Percentiles rank a stretch among this genome's conserved stretches.
phyloP scores from a whole-genome alignment of 2,329 filamentous ascomycete species.

The Alternaria sp. region DNA sequence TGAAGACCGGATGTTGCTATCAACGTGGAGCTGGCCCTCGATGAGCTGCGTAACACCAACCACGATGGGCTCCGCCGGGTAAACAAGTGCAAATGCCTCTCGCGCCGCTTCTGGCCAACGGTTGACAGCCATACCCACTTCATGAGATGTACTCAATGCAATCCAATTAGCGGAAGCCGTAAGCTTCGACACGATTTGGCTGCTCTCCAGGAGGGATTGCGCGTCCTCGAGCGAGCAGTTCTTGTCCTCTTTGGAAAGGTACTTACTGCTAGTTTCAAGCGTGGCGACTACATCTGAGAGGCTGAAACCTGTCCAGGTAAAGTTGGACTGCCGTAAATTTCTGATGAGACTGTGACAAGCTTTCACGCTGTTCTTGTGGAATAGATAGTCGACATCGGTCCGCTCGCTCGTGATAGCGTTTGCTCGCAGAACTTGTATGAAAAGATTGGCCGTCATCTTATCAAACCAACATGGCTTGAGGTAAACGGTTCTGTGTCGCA shows the following conservation, averaged over 20 bases:
- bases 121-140: constrained; percentile 76
- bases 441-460: constrained; percentile 81
- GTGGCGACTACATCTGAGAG: constrained; percentile 67
- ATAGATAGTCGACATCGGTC: constrained; percentile 85
- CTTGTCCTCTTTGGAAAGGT: constrained; percentile 68
- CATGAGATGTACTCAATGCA: constrained; percentile 72
- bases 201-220: constrained; percentile 65
- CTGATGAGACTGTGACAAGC: constrained; percentile 71
- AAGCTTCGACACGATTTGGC: constrained; percentile 68
- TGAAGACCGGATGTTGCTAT: constrained; percentile 38
- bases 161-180: constrained; percentile 68
- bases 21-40: constrained; percentile 63
- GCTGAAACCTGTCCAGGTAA: constrained; percentile 83
- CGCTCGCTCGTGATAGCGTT: constrained; percentile 90
- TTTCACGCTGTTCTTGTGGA: constrained; percentile 75
- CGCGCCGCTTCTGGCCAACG: constrained; percentile 69
- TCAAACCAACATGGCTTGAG: constrained; percentile 86
- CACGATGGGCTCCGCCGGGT: constrained; percentile 57
- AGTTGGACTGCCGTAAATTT: constrained; percentile 83
- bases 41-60: constrained; percentile 64
- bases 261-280: constrained; percentile 70
- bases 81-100: constrained; percentile 70
- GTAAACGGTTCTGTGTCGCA: constrained; percentile 74
- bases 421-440: constrained; percentile 81
- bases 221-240: constrained; percentile 68